phyloP scores from a whole-genome alignment of 345 rosid genomes.

The Populus davidiana region DNA sequence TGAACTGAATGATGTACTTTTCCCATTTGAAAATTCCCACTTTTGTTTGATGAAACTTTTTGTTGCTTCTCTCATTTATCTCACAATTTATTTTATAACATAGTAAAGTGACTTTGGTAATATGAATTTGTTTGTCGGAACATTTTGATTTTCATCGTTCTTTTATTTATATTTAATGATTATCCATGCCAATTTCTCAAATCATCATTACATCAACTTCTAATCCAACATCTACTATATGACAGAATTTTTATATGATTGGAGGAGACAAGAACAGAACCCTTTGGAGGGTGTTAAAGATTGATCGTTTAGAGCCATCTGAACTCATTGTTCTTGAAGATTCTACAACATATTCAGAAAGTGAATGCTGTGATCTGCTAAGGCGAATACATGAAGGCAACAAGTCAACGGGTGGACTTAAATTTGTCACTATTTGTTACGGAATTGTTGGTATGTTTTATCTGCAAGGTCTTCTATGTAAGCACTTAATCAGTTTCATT shows the following conservation, averaged over 20 bases:
- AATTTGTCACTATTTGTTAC: slow-evolving; percentile 68
- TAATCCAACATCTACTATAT: background rate
- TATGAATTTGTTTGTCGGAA: background rate
- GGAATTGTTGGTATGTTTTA: slow-evolving; percentile 79
- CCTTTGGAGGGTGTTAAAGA: slow-evolving; percentile 74
- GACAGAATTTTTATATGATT: slow-evolving; percentile 80
- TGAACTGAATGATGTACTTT: background rate
- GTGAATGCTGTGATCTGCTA: slow-evolving; percentile 61
- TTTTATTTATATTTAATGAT: background rate
- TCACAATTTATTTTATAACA: background rate
- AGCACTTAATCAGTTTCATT: background rate
- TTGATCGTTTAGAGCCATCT: slow-evolving; percentile 64
- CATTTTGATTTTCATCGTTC: background rate
- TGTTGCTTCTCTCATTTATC: background rate
- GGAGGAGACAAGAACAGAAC: slow-evolving; percentile 75
- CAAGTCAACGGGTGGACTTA: slow-evolving; percentile 75
- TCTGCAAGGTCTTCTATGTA: background rate
- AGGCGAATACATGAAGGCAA: slow-evolving; percentile 82
- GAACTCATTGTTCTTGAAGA: slow-evolving; percentile 71
- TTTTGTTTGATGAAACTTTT: background rate
- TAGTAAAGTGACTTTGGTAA: background rate
- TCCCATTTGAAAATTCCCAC: background rate
- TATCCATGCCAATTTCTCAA: background rate
- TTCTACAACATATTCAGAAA: slow-evolving; percentile 54
- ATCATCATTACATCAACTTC: background rate